Conservation (phyloP, 805 yeast genomes). For the Candida odintsovae region DNA sequence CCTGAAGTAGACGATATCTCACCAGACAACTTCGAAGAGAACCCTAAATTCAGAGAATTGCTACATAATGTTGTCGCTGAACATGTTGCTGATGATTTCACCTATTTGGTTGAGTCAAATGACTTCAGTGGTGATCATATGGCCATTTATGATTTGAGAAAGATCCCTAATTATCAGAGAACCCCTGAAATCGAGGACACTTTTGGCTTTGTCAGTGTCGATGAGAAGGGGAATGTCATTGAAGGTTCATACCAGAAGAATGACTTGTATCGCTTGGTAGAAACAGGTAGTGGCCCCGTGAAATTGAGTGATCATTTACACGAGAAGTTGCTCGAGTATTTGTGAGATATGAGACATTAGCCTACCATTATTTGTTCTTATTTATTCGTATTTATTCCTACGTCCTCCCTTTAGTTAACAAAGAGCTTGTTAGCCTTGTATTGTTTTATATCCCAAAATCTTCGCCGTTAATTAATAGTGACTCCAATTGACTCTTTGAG, state of each 20-base stretch:
- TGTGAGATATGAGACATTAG: neutral
- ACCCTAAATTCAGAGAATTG: conserved; percentile 6
- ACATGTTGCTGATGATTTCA: conserved; percentile 38
- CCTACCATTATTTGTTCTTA: too few relatives aligned
- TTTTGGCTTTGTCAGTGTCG: conserved; percentile 63
- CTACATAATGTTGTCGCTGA: conserved; percentile 11
- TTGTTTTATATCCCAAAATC: conserved; percentile 29
- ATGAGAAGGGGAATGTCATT: conserved; percentile 46
- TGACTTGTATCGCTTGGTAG: conserved; percentile 48
- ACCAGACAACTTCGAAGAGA: conserved; percentile 6
- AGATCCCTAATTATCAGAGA: conserved; percentile 57
- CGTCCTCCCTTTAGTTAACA: neutral
- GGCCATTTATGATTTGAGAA: conserved; percentile 70
- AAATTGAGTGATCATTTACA: conserved; percentile 46
- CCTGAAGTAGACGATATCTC: conserved; percentile 1
- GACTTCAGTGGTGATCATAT: conserved; percentile 46
- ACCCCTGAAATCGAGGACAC: conserved; percentile 67
- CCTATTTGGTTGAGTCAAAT: conserved; percentile 51
- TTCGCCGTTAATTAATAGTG: conserved; percentile 37
- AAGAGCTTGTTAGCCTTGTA: neutral
- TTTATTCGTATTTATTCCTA: neutral
- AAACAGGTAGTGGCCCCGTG: conserved; percentile 38
- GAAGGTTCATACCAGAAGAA: conserved; percentile 53
- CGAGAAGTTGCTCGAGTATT: conserved; percentile 27
- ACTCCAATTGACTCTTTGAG: conserved; percentile 26